Percentiles rank a stretch among this genome's conserved stretches.
phyloP scores from a whole-genome alignment of 2,329 filamentous ascomycete species.

The Fonsecaea multimorphosa region DNA sequence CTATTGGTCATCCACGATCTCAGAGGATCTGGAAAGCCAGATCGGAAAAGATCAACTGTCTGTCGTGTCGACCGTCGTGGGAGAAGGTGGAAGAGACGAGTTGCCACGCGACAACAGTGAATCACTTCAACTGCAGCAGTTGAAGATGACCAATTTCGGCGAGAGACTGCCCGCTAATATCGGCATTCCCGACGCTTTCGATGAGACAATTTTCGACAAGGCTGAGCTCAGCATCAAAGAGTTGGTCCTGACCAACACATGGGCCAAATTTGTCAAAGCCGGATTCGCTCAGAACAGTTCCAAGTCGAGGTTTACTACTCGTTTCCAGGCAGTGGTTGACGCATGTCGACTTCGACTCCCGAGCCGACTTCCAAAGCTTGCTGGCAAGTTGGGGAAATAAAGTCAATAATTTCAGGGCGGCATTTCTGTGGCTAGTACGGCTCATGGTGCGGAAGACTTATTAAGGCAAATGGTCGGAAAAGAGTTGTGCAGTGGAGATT shows the following conservation, averaged over 20 bases:
- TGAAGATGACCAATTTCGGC: constrained; percentile 41
- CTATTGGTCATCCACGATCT: constrained; percentile 37
- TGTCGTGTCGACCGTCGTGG: constrained; percentile 29
- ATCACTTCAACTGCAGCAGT: constrained; percentile 30
- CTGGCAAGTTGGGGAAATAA: constrained; percentile 15
- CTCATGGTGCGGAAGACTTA: constrained; percentile 7
- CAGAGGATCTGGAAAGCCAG: constrained; percentile 40
- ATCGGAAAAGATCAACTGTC: constrained; percentile 33
- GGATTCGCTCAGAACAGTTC: constrained; percentile 37
- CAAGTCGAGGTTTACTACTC: constrained; percentile 21
- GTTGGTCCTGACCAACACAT: constrained; percentile 71
- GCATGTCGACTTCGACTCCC: constrained; percentile 23
- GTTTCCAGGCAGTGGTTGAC: constrained; percentile 21
- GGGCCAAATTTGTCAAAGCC: constrained; percentile 55
- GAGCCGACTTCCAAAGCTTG: constrained; percentile 17
- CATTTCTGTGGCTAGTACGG: neutral
- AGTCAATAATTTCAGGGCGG: neutral
- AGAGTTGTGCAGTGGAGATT: constrained; percentile 8
- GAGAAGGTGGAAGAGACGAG: constrained; percentile 26
- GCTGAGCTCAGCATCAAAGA: constrained; percentile 69
- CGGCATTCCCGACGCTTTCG: constrained; percentile 55
- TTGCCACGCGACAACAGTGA: constrained; percentile 9
- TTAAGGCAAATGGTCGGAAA: constrained; percentile 6
- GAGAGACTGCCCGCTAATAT: constrained; percentile 45
- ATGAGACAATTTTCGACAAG: constrained; percentile 62